Conservation (phyloP, 495 filamentous ascomycete genomes). For the Letharia columbiana region DNA sequence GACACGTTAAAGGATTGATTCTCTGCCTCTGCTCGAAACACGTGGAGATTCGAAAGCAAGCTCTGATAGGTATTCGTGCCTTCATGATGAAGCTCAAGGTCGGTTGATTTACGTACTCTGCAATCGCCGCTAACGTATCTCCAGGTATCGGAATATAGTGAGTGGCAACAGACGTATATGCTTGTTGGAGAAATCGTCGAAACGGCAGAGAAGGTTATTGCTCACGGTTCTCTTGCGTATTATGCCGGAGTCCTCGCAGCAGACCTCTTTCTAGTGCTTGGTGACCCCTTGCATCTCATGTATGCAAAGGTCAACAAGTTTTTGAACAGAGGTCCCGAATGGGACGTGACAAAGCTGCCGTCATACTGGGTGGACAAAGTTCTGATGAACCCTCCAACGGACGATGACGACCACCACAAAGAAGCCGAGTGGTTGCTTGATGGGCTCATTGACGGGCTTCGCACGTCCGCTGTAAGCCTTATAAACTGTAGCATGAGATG, state of each 20-base stretch:
- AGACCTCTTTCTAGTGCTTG: conserved; percentile 56
- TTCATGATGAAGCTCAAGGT: conserved; percentile 57
- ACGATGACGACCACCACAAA: conserved; percentile 64
- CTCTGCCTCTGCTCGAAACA: conserved; percentile 67
- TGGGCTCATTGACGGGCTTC: conserved; percentile 62
- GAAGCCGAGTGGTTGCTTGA: conserved; percentile 76
- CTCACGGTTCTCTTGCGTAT: conserved; percentile 56
- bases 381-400: conserved; percentile 56
- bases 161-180: conserved; percentile 66
- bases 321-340: conserved; percentile 63
- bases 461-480: conserved; percentile 42
- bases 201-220: conserved; percentile 49
- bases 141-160: conserved; percentile 57
- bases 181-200: conserved; percentile 71
- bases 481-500: background rate
- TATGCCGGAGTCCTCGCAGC: conserved; percentile 66
- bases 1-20: conserved; percentile 55
- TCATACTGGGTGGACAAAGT: conserved; percentile 64
- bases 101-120: conserved; percentile 15
- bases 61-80: conserved; percentile 56
- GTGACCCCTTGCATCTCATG: conserved; percentile 69
- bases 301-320: conserved; percentile 84
- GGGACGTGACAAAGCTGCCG: conserved; percentile 66
- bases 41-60: conserved; percentile 65
- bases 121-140: conserved; percentile 16